Evolutionary conservation across 2,329 filamentous ascomycete species (phyloP), one percentile per base, ranked within the genome.

Genomic region (Colletotrichum musae): DNA sequence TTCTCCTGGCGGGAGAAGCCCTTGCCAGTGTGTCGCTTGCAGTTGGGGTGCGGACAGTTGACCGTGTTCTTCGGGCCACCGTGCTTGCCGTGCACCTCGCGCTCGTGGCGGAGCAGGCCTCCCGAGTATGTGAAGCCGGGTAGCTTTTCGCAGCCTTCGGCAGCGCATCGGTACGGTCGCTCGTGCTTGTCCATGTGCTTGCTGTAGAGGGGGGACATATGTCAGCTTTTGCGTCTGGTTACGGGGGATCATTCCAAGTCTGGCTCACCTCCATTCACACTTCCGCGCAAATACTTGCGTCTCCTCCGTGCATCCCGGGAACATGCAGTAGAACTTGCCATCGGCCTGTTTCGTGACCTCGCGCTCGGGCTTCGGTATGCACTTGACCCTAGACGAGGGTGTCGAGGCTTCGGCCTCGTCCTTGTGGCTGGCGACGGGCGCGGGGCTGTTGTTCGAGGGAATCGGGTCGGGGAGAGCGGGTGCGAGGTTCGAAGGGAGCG

Each of bases 101-200:
- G 92, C 81, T 97, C 93, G 81, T 98, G 95, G 53, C 95, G 89
- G 18, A 97, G 83, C 0, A 98, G 88, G 4, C 95, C 95, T 16
- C 95, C 95, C 0, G 93, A 95, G 78, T 98, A 98, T 1, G 95
- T 98, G 80, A 98, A 98, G 1, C 95, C 95, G 60, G 93, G 93
- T 0, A 97, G 88, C 76, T 97, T 97, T 76, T 95, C 94, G 80
- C 95, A 98, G 45, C 92, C 93, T n/a, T 89, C 87, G 51, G 92
- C 91, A 24, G 85, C 86, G 80, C 95, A 98, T 75, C 94, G 93
- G 78, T 98, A 98, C 1, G 95, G 95, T 13, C 95, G 88, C 74
- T 97, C 94, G 79, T 98, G 95, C 79, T 97, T 97, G 82, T 98
- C 95, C 95, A 98, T 98, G 79, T 98, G 95, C 83, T 98, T 98